A percentile compares a stretch with the other conserved stretches of the same genome.
phyloP scores from a whole-genome alignment of 2,329 filamentous ascomycete species.

The Penicillium sp. region DNA sequence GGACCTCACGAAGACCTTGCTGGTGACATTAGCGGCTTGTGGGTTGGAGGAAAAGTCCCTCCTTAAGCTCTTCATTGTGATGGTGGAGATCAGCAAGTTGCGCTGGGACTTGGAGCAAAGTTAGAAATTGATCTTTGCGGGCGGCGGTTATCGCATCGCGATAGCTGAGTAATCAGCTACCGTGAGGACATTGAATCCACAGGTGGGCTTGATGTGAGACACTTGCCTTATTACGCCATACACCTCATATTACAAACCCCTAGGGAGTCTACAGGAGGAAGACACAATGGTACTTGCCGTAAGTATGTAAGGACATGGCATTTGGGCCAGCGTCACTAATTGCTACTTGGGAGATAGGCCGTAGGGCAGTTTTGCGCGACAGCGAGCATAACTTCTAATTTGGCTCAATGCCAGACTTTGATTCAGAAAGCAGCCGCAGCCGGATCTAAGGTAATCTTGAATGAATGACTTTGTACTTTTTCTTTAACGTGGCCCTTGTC shows the following conservation, averaged over 20 bases:
- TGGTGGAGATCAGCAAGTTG: slow-evolving; percentile 11
- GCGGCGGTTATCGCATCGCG: slow-evolving; percentile 25
- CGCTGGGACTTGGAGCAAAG: slow-evolving; percentile 5
- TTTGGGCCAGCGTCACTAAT: slow-evolving; percentile 4
- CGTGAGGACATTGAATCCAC: not conserved
- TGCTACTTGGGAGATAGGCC: slow-evolving; percentile 55
- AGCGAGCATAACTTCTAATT: slow-evolving; percentile 72
- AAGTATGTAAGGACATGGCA: slow-evolving; percentile 1
- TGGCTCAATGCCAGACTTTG: slow-evolving; percentile 72
- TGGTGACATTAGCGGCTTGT: slow-evolving; percentile 74
- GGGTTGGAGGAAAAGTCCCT: slow-evolving; percentile 55
- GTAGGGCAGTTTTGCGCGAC: slow-evolving; percentile 89
- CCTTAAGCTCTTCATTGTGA: slow-evolving; percentile 63
- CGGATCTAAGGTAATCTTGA: slow-evolving; percentile 67
- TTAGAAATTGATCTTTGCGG: slow-evolving; percentile 23
- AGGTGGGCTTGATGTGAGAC: not conserved
- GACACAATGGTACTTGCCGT: slow-evolving; percentile 32
- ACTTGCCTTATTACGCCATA: not conserved
- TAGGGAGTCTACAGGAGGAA: not conserved
- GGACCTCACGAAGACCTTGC: slow-evolving; percentile 93
- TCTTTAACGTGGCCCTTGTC: not conserved
- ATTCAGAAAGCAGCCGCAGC: slow-evolving; percentile 70
- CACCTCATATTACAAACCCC: not conserved
- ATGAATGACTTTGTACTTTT: not conserved
- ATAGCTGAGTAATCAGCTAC: slow-evolving; percentile 23